Conservation (phyloP, 345 rosid species). For the thale cress (Arabidopsis thaliana) region DNA sequence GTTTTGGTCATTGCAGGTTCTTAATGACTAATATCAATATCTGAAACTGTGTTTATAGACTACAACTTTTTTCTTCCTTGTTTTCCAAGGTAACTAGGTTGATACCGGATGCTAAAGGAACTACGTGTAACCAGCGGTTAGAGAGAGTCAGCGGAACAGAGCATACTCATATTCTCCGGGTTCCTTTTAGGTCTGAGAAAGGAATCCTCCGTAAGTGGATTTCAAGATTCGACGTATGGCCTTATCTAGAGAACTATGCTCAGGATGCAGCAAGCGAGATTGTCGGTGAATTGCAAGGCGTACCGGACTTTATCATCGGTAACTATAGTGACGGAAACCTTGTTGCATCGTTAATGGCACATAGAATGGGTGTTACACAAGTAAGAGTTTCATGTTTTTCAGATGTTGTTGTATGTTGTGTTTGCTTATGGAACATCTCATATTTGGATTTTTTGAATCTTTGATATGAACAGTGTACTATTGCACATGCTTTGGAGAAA, state of each 20-base stretch:
- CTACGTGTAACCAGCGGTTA: conserved; percentile 86
- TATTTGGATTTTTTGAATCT: conserved; percentile 20
- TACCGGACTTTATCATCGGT: conserved; percentile 94
- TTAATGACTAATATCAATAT: not conserved
- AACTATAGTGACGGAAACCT: conserved; percentile 99
- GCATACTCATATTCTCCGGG: conserved; percentile 77
- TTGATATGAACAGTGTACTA: conserved; percentile 75
- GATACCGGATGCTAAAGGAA: conserved; percentile 95
- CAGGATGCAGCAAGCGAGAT: conserved; percentile 95
- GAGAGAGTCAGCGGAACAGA: conserved; percentile 97
- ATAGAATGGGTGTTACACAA: conserved; percentile 94
- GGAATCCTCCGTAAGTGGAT: conserved; percentile 94
- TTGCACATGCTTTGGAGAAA: conserved; percentile 99
- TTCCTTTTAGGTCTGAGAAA: conserved; percentile 90
- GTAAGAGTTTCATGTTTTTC: conserved; percentile 45
- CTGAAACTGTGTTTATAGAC: conserved; percentile 5
- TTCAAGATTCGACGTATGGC: conserved; percentile 99
- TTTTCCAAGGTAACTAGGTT: conserved; percentile 75
- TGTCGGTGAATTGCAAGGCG: conserved; percentile 78
- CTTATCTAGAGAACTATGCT: conserved; percentile 88
- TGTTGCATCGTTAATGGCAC: conserved; percentile 90
- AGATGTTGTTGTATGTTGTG: not conserved
- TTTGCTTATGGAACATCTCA: conserved; percentile 13
- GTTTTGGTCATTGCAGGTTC: not conserved
- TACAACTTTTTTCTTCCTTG: conserved; percentile 19